These are phyloP conservation scores for Penicillium turbatum DNA, from an alignment of 495 filamentous ascomycete genomes.

Conservation along the genomic window DNA sequence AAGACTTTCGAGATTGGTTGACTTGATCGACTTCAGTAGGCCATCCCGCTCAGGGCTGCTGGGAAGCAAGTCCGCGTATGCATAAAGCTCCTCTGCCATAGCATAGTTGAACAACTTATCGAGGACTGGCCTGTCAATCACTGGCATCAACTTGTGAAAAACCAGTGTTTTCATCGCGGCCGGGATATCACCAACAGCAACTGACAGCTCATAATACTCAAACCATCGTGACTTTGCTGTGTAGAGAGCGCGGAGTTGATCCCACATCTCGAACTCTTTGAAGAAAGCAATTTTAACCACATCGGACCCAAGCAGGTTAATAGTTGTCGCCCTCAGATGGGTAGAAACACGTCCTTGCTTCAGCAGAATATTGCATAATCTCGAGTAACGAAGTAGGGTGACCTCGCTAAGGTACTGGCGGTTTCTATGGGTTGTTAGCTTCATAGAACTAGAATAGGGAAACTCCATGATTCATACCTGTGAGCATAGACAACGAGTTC, in stretches of 20 bases:
- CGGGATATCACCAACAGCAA: conserved; percentile 8
- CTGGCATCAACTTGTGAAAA: conserved; percentile 1
- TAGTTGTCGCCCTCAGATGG: conserved; percentile 14
- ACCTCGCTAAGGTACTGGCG: not conserved
- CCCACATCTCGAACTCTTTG: conserved; percentile 27
- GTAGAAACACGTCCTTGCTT: conserved; percentile 26
- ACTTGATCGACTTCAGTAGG: not conserved
- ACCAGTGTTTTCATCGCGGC: not conserved
- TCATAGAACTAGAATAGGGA: not conserved
- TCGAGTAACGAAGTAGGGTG: conserved; percentile 11
- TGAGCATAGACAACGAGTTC: conserved; percentile 23
- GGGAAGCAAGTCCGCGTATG: not conserved
- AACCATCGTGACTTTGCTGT: conserved; percentile 8
- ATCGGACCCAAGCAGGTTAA: conserved; percentile 21
- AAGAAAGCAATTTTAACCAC: conserved; percentile 23
- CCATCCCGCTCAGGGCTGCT: not conserved
- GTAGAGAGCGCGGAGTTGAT: conserved; percentile 18
- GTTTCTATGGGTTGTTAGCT: conserved; percentile 1
- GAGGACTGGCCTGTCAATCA: not conserved
- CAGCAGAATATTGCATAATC: conserved; percentile 27
- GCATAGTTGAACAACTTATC: conserved; percentile 3
- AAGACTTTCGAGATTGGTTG: not conserved
- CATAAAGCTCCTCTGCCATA: conserved; percentile 2
- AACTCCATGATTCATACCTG: not conserved
- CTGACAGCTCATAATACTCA: conserved; percentile 12